Evolutionary conservation across 2,329 filamentous ascomycete species (phyloP).

Genomic region (Hymenoscyphus repandus): DNA sequence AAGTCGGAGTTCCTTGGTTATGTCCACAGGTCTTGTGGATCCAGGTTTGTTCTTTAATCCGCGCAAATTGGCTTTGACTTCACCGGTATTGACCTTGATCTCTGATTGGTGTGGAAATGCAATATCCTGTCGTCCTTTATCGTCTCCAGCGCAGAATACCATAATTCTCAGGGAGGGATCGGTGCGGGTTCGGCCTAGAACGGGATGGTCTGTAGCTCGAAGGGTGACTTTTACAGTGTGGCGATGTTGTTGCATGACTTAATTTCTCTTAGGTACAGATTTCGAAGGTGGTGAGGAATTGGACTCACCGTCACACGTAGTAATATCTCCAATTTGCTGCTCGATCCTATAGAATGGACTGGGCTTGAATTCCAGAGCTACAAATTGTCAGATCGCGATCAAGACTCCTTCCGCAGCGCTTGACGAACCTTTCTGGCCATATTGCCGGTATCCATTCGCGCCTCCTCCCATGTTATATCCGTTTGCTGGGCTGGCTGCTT

Average conservation of each 20-base stretch:
- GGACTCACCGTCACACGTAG: constrained; percentile 66
- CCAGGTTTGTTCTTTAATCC: constrained; percentile 95
- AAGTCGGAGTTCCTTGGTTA: constrained; percentile 71
- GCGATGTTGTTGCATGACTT: constrained; percentile 32
- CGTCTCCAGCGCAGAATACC: constrained; percentile 73
- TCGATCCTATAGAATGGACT: constrained; percentile 82
- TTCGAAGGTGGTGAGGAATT: background rate
- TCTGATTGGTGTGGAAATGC: constrained; percentile 90
- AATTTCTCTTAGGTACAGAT: constrained; percentile 5
- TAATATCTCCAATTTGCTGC: constrained; percentile 57
- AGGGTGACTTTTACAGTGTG: constrained; percentile 53
- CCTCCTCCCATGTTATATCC: constrained; percentile 16
- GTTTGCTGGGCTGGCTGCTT: constrained; percentile 1
- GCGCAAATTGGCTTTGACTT: constrained; percentile 88
- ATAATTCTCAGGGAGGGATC: constrained; percentile 56
- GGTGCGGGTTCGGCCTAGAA: constrained; percentile 18
- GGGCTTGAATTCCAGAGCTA: constrained; percentile 54
- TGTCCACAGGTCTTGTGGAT: constrained; percentile 87
- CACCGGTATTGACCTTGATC: constrained; percentile 80
- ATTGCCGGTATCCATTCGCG: constrained; percentile 3
- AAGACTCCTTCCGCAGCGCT: constrained; percentile 2
- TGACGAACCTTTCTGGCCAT: constrained; percentile 1
- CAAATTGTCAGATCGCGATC: constrained; percentile 4
- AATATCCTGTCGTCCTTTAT: constrained; percentile 64
- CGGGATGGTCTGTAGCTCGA: constrained; percentile 43